These are phyloP conservation scores for Curvularia sp. DNA, from an alignment of 2,329 filamentous ascomycete genomes.

Conservation along the genomic window DNA sequence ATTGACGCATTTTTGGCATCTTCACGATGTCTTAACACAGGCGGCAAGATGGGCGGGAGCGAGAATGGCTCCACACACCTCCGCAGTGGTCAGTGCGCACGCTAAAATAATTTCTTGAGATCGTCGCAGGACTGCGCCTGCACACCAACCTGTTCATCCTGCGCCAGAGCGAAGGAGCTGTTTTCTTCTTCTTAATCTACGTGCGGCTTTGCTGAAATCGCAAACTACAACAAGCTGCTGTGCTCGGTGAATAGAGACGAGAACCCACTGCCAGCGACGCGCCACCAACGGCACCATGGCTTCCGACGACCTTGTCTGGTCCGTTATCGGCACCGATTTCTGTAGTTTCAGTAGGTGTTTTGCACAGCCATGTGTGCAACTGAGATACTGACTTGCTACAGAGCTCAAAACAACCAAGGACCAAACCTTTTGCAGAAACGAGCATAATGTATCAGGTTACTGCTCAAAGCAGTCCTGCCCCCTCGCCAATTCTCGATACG, in stretches of 20 bases:
- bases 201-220: not conserved
- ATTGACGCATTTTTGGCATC: conserved; percentile 26
- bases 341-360: conserved; percentile 73
- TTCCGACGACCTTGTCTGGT: conserved; percentile 92
- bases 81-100: conserved; percentile 16
- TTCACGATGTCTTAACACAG: conserved; percentile 3
- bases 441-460: conserved; percentile 62
- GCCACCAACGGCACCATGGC: conserved; percentile 32
- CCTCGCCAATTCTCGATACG: conserved; percentile 89
- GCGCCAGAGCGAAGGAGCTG: conserved; percentile 1
- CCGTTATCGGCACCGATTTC: conserved; percentile 86
- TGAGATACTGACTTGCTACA: not conserved
- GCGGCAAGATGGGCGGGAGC: not conserved
- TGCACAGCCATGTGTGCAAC: not conserved
- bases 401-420: conserved; percentile 71
- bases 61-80: conserved; percentile 5
- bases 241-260: not conserved
- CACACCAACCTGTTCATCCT: conserved; percentile 9
- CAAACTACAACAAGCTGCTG: not conserved
- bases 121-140: conserved; percentile 7
- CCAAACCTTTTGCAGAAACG: conserved; percentile 94
- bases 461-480: conserved; percentile 73
- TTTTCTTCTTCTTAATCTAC: not conserved
- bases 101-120: conserved; percentile 24
- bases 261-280: conserved; percentile 8